Conservation (phyloP, 805 yeast genomes). For the Metschnikowia shivogae region DNA sequence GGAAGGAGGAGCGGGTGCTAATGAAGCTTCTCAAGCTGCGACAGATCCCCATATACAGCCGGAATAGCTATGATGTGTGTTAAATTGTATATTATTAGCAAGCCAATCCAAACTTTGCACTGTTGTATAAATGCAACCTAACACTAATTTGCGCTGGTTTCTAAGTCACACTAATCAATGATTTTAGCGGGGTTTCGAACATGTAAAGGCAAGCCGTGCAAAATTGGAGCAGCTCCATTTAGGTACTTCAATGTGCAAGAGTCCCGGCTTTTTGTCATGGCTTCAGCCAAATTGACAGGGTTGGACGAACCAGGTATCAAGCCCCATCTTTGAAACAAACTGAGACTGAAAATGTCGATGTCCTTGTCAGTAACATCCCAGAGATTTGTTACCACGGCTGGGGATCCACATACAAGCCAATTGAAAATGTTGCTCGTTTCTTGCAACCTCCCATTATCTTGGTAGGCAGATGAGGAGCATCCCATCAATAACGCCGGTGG, state of each 20-base stretch:
- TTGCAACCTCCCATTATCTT: constrained; percentile 55
- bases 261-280: constrained; percentile 60
- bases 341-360: constrained; percentile 70
- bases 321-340: constrained; percentile 66
- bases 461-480: constrained; percentile 79
- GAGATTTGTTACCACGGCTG: constrained; percentile 76
- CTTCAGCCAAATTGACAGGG: constrained; percentile 41
- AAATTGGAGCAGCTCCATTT: constrained; percentile 90
- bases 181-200: not conserved
- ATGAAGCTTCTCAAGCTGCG: constrained; percentile 12
- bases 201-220: constrained; percentile 77
- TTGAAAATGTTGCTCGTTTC: constrained; percentile 74
- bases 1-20: constrained; percentile 11
- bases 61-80: constrained; percentile 5
- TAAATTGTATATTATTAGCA: not conserved
- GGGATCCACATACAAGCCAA: constrained; percentile 76
- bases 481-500: constrained; percentile 76
- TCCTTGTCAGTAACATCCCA: constrained; percentile 99
- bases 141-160: too few species aligned
- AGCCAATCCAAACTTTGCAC: not conserved
- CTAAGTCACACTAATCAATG: too few species aligned
- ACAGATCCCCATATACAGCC: constrained; percentile 13
- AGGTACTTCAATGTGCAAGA: constrained; percentile 66
- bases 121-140: too few species aligned
- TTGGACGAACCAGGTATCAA: constrained; percentile 26